Base-by-base conservation (phyloP, 805 yeast species). In the Teunomyces stri region DNA sequence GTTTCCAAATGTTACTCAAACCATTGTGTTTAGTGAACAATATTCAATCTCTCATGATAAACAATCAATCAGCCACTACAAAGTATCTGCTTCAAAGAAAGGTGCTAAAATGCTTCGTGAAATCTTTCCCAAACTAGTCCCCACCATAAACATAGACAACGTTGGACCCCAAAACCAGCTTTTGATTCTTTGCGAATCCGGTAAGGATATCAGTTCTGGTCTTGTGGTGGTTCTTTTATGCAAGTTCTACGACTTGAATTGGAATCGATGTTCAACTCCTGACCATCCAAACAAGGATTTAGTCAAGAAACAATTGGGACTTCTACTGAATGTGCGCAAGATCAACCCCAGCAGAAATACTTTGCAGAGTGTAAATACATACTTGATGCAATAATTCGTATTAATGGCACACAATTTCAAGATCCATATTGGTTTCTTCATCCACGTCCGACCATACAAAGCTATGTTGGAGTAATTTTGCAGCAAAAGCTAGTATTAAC, bases 281-380 rank as follows among this genome's bases (percentile, higher is more conserved):
- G 31, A 34, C 28, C 7, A 15, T 30, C 44, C 50, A 18, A 70
- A 76, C 21, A 86, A 86, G 58, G 80, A 74, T 22, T 61, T 70
- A 6, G 75, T 87, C 12, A 76, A 81, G 47, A 74, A 74, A 48
- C 83, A 85, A 46, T 64, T 89, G 27, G 76, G 81, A 2, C 61
- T 61, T 40, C 55, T 89, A 3, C 69, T 77, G 13, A 65, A 74
- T 2, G 61, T 67, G 6, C 60, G 77, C n/a, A 78, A 75, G 35
- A 79, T 79, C 4, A 86, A 88, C 50, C 96, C 96, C 0, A 82
- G 90, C 46, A 70, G 96, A 43, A 82, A 88, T 9, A 85, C 95
- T 0, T 67, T 88, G 35, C 90, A 85, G 54, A 78, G 91, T 25
- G 81, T 87, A 2, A 85, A 88, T 51, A 64, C 81, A 2, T 79